Evolutionary conservation across 768 basidiomycete genomes (phyloP).

Genomic region (Lentinula detonsa): DNA sequence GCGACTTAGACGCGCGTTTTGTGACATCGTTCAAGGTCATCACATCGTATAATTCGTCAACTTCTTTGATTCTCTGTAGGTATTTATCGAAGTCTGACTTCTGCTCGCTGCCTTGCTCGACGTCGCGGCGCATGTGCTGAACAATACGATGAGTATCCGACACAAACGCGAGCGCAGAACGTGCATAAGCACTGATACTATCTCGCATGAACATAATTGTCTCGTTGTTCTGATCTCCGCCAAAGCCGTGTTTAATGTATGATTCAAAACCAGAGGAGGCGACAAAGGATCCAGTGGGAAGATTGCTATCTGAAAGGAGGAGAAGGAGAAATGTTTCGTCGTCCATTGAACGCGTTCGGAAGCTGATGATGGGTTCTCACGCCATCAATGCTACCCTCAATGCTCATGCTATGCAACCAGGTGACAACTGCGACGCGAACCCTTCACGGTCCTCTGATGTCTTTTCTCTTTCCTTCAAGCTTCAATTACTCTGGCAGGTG

Average conservation of each 20-base stretch:
- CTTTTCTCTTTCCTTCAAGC: too few relatives aligned
- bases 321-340: conserved; percentile 62
- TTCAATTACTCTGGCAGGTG: too few relatives aligned
- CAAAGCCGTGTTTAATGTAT: conserved; percentile 80
- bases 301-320: conserved; percentile 84
- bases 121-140: neutral
- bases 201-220: conserved; percentile 61
- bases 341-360: conserved; percentile 19
- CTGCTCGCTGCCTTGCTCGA: conserved; percentile 4
- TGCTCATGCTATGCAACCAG: too few relatives aligned
- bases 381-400: too few relatives aligned
- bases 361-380: too few relatives aligned
- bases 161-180: conserved; percentile 73
- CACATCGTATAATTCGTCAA: conserved; percentile 82
- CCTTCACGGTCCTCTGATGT: too few relatives aligned
- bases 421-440: too few relatives aligned
- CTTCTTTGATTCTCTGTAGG: conserved; percentile 37
- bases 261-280: conserved; percentile 93
- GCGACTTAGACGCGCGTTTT: conserved; percentile 80
- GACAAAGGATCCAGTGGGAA: conserved; percentile 96
- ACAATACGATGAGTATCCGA: conserved; percentile 57
- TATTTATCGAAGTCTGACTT: conserved; percentile 15
- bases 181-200: conserved; percentile 74
- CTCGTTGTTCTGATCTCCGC: conserved; percentile 20
- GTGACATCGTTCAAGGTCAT: conserved; percentile 87